Evolutionary conservation across 1,284 basidiomycete genomes (phyloP), one percentile per base, ranked within the genome.

Genomic region (Cryptococcus depauperatus): DNA sequence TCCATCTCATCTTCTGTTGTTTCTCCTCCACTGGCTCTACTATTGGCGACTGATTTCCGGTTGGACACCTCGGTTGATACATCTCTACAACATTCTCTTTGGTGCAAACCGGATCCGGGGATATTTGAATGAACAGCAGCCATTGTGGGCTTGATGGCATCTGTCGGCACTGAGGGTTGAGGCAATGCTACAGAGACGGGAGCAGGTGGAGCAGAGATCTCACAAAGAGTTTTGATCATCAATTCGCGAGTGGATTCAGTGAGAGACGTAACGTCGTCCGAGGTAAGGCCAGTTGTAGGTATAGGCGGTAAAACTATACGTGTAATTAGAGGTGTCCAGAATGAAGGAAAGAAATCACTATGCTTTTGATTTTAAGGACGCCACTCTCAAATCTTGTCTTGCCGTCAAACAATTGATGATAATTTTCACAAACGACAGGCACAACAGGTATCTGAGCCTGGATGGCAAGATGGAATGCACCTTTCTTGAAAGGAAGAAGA

Each of bases 391-490:
- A 89, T 13, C 84, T 74, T 38, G 81, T 82, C 57, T 80, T 77
- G 50, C 79, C 81, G 70, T 93, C 65, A 50, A 72, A 95, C 47
- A 93, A 59, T 49, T 79, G 74, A 79, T 85, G 84, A 68, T 96
- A 96, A 70, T 97, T 97, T 72, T 98, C 91, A 55, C 83, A 84
- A 0, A 98, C 84, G 43, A 98, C 79, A 8, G 93, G 91, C 14
- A 90, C 78, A 56, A 99, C 83, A 5, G 91, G 90, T 35, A 93
- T 77, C 39, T 64, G 72, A 0, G 74, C 83, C 70, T 95, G 84
- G 13, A 97, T 77, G 11, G 95, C 93, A 29, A 97, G 78, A 64
- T 98, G 90, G 77, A 98, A 98, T 1, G 91, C 92, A 32, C 95
- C 95, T 72, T 96, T 99, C 75, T 99, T 99, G 75, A 99, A 85